Conservation (phyloP, 2,329 filamentous ascomycete species). For the Chalaropsis thielavioides region DNA sequence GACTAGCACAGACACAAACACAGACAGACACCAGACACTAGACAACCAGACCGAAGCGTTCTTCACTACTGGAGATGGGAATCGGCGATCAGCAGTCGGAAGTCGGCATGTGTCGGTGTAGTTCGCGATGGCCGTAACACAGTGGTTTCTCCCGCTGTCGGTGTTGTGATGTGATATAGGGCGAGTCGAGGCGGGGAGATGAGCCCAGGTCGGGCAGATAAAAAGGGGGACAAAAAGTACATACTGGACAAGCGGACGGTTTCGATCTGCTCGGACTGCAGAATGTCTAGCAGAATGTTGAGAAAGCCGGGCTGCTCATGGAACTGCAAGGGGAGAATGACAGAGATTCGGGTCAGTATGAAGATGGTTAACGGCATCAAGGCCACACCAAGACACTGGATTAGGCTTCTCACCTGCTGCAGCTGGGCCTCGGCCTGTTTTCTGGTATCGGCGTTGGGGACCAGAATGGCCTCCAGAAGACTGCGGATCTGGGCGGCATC, state of each 20-base stretch:
- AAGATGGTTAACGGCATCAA: not conserved
- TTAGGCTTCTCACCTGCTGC: constrained; percentile 49
- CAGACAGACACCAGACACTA: no score
- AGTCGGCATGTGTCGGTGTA: not conserved
- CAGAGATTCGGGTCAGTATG: not conserved
- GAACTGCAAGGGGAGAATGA: constrained; percentile 42
- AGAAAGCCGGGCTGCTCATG: constrained; percentile 83
- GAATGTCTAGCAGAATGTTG: constrained; percentile 77
- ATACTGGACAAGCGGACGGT: constrained; percentile 79
- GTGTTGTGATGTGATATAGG: not conserved
- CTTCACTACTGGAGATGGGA: no score
- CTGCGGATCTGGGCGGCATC: constrained; percentile 60
- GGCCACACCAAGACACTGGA: not conserved
- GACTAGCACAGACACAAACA: constrained; percentile 1
- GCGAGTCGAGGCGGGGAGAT: constrained; percentile 19
- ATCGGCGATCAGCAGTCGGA: no score
- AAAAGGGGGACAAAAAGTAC: constrained; percentile 23
- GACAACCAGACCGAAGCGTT: no score
- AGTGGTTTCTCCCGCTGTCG: not conserved
- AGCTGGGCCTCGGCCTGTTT: constrained; percentile 66
- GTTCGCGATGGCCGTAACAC: not conserved
- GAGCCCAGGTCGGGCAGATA: constrained; percentile 16
- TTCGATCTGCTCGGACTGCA: constrained; percentile 75
- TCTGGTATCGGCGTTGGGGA: constrained; percentile 58
- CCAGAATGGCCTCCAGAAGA: constrained; percentile 64